These are phyloP conservation scores for Heliamphora exappendiculata DNA, from an alignment of 148 eudicot species.

Conservation along the genomic window DNA sequence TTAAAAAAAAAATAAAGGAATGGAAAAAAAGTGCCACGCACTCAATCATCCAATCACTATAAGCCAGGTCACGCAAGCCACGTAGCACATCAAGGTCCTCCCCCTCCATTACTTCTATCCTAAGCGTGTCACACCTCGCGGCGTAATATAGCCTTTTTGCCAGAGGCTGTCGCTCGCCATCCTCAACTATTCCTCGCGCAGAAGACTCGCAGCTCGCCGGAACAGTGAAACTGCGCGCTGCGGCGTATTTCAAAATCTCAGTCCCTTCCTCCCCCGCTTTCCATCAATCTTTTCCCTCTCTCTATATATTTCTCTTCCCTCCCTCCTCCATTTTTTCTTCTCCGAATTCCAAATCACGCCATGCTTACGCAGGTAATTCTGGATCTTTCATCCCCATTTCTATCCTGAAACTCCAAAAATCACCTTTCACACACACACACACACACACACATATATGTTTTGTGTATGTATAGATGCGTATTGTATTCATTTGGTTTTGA, in stretches of 20 bases:
- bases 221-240: neutral
- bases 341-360: neutral
- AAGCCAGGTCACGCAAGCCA: no score
- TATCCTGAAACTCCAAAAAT: neutral
- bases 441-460: no score
- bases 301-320: neutral
- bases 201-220: neutral
- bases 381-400: neutral
- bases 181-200: neutral
- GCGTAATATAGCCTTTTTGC: slow-evolving; percentile 1
- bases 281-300: neutral
- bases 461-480: neutral
- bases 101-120: no score
- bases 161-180: neutral
- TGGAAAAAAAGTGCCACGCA: no score
- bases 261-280: neutral
- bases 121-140: neutral
- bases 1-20: no score
- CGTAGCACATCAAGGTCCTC: no score
- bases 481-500: neutral
- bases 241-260: neutral
- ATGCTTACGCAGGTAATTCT: slow-evolving; percentile 21
- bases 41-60: no score
- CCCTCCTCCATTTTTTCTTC: neutral
- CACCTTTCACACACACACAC: neutral